phyloP scores from a whole-genome alignment of 2,329 filamentous ascomycete species.

The Graphilbum ipis-grandicollis region DNA sequence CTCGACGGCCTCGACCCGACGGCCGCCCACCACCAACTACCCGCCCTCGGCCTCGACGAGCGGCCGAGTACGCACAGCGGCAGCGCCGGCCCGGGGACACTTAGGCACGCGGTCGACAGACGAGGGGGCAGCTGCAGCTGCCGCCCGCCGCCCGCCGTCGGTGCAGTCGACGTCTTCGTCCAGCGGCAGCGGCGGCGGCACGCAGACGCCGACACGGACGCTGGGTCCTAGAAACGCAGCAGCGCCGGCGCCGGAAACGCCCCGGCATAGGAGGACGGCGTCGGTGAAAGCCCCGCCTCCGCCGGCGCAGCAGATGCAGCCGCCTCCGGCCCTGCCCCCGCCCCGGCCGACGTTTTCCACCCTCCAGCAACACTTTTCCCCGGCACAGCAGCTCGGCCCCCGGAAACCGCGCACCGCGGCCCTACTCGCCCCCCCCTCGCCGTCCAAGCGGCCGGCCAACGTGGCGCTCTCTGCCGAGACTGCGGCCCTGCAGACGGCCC shows the following conservation, averaged over 20 bases:
- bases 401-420: slow-evolving; percentile 44
- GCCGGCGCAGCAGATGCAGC: background rate
- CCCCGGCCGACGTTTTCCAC: slow-evolving; percentile 40
- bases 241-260: too few species aligned
- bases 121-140: slow-evolving; percentile 10
- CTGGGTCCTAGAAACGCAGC: background rate
- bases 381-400: slow-evolving; percentile 39
- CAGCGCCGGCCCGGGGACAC: slow-evolving; percentile 13
- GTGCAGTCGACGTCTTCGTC: slow-evolving; percentile 9
- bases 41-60: slow-evolving; percentile 8
- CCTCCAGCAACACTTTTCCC: slow-evolving; percentile 50
- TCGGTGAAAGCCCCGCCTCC: too few species aligned
- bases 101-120: slow-evolving; percentile 19
- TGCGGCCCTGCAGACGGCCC: slow-evolving; percentile 41
- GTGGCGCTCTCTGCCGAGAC: slow-evolving; percentile 41
- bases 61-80: background rate
- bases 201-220: too few species aligned
- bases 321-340: slow-evolving; percentile 10
- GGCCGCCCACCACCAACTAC: background rate
- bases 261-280: too few species aligned
- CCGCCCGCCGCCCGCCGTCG: slow-evolving; percentile 21
- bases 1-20: background rate
- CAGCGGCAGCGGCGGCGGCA: slow-evolving; percentile 9
- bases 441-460: slow-evolving; percentile 43
- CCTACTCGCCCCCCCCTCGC: slow-evolving; percentile 40